Conservation (phyloP, 192 early-diverging fungal genomes). For the Linnemannia exigua region DNA sequence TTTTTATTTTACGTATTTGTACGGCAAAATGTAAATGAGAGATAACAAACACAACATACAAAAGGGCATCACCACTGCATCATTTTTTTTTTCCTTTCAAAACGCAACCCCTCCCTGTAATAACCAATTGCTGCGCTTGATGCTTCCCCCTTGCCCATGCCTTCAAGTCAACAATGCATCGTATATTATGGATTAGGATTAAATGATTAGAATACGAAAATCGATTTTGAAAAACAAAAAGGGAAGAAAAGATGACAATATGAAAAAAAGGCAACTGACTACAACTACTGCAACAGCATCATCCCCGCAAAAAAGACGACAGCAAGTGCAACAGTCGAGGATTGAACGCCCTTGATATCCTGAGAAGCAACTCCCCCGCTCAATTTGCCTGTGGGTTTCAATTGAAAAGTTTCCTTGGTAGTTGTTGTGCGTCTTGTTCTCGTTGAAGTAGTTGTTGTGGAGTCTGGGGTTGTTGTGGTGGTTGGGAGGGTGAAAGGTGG, state of each 20-base stretch:
- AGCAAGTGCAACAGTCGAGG: constrained; percentile 33
- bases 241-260: background rate
- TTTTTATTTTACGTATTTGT: no score
- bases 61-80: no score
- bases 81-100: no score
- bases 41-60: no score
- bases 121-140: no score
- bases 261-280: background rate
- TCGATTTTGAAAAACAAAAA: background rate
- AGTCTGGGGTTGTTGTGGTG: constrained; percentile 8
- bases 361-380: constrained; percentile 35
- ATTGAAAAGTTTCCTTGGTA: constrained; percentile 35
- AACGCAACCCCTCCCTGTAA: no score
- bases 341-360: constrained; percentile 29
- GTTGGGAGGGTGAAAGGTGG: background rate
- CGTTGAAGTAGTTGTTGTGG: background rate
- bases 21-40: no score
- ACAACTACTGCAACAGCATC: constrained; percentile 34
- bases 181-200: background rate
- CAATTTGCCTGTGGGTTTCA: constrained; percentile 45
- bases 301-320: constrained; percentile 44
- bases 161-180: no score
- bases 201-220: background rate
- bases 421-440: background rate
- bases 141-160: no score